Conservation (phyloP, 345 rosid species). For the Salix viminalis region DNA sequence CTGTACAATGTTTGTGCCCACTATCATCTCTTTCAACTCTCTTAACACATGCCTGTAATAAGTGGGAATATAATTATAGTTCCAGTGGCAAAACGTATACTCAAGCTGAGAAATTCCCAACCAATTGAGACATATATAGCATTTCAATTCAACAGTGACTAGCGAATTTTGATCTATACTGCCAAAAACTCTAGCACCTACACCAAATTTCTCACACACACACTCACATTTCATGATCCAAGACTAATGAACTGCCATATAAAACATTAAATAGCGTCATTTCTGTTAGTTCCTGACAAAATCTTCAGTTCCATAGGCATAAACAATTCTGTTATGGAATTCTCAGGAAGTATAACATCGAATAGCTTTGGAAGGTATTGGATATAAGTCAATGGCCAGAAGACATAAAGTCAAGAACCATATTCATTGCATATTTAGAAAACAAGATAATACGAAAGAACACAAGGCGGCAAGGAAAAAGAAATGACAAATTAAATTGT, state of each 20-base stretch:
- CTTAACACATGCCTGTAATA: slow-evolving; percentile 70
- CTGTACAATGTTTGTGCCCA: slow-evolving; percentile 75
- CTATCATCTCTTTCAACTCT: slow-evolving; percentile 77
- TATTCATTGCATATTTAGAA: neutral
- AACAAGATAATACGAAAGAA: neutral
- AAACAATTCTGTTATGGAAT: neutral
- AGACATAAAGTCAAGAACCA: neutral
- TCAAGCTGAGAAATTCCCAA: neutral
- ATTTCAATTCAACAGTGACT: neutral
- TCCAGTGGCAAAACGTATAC: neutral
- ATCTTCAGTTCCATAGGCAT: neutral
- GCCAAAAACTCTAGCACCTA: neutral
- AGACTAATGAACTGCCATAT: neutral
- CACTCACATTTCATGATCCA: neutral
- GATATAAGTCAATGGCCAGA: neutral
- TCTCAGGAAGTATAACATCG: neutral
- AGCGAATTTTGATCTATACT: neutral
- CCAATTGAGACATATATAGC: neutral
- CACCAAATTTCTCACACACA: neutral
- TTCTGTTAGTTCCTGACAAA: neutral
- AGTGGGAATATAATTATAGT: neutral
- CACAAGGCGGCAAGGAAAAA: neutral
- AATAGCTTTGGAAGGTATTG: neutral
- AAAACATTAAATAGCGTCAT: neutral
- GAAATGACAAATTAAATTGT: neutral